These are phyloP conservation scores for Trypanosoma melophagium DNA, from an alignment of 208 protist genomes.

Conservation along the genomic window DNA sequence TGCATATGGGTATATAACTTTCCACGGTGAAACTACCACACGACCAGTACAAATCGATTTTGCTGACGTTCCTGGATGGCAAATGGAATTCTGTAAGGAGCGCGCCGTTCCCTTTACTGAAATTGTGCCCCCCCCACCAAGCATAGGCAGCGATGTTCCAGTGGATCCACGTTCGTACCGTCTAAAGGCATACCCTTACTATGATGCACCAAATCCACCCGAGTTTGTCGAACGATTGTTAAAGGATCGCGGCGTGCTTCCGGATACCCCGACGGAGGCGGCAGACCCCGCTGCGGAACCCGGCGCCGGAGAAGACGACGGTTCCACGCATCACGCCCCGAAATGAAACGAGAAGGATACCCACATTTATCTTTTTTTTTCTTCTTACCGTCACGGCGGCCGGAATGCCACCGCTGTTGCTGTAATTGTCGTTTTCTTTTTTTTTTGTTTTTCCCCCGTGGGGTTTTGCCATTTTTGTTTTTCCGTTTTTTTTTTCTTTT, in stretches of 20 bases:
- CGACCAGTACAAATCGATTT: slow-evolving; percentile 73
- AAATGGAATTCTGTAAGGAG: slow-evolving; percentile 57
- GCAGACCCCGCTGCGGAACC: slow-evolving; percentile 14
- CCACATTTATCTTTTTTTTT: slow-evolving; percentile 16
- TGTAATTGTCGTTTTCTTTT: slow-evolving; percentile 28
- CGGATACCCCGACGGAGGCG: slow-evolving; percentile 69
- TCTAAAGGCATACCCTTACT: slow-evolving; percentile 85
- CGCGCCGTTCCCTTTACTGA: slow-evolving; percentile 62
- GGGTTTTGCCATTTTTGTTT: too few species aligned
- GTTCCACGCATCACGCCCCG: slow-evolving; percentile 40
- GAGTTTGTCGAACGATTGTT: slow-evolving; percentile 85
- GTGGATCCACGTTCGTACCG: slow-evolving; percentile 65
- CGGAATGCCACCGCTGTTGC: too few species aligned
- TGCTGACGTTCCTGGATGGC: slow-evolving; percentile 78
- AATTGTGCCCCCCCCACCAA: slow-evolving; percentile 72
- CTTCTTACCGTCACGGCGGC: too few species aligned
- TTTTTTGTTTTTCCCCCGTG: too few species aligned
- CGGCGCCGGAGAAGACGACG: slow-evolving; percentile 33
- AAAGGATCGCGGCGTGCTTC: slow-evolving; percentile 86
- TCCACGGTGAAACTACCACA: slow-evolving; percentile 83
- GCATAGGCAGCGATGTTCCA: slow-evolving; percentile 86
- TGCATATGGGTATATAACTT: slow-evolving; percentile 87
- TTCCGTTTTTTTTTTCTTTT: too few species aligned
- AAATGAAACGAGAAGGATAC: neutral
- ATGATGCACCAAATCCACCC: slow-evolving; percentile 85